A percentile compares a stretch with the other conserved stretches of the same genome.
phyloP scores from a whole-genome alignment of 108 stramenopile genomes.

The Cyclotella cryptica region DNA sequence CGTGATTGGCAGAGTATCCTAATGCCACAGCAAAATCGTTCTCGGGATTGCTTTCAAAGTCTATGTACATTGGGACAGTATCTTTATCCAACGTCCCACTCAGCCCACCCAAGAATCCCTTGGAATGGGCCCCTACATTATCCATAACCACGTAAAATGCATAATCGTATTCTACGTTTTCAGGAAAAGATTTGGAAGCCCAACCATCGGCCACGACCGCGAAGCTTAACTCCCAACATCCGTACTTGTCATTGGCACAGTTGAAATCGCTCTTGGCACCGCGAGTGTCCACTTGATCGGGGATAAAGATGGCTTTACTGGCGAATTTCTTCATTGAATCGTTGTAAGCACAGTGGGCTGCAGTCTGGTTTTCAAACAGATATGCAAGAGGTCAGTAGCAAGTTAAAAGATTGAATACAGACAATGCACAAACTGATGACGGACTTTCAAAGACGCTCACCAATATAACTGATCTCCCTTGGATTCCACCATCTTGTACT shows the following conservation, averaged over 20 bases:
- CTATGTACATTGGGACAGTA: constrained; percentile 11
- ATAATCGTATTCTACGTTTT: constrained; percentile 34
- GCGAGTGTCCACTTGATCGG: constrained; percentile 19
- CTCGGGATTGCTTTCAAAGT: constrained; percentile 14
- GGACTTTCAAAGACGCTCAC: not conserved
- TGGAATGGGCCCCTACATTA: constrained; percentile 5
- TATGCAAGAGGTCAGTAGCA: not conserved
- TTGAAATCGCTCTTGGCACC: constrained; percentile 20
- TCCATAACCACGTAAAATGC: constrained; percentile 30
- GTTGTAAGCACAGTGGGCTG: constrained; percentile 53
- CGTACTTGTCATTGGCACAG: constrained; percentile 27
- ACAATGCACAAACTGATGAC: not conserved
- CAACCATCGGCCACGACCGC: constrained; percentile 26
- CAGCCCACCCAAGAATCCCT: constrained; percentile 22
- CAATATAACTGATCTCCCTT: constrained; percentile 40
- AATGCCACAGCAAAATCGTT: constrained; percentile 19
- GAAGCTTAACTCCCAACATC: constrained; percentile 40
- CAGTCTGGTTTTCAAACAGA: constrained; percentile 10
- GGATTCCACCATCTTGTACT: constrained; percentile 24
- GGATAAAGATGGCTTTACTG: constrained; percentile 31
- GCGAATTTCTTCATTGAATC: constrained; percentile 47
- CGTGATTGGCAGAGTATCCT: constrained; percentile 32
- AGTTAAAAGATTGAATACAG: not conserved
- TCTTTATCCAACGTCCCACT: constrained; percentile 27
- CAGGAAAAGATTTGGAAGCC: constrained; percentile 26